Base-by-base conservation (phyloP, 257 asterid genomes). In the Nicotiana benthamiana region DNA sequence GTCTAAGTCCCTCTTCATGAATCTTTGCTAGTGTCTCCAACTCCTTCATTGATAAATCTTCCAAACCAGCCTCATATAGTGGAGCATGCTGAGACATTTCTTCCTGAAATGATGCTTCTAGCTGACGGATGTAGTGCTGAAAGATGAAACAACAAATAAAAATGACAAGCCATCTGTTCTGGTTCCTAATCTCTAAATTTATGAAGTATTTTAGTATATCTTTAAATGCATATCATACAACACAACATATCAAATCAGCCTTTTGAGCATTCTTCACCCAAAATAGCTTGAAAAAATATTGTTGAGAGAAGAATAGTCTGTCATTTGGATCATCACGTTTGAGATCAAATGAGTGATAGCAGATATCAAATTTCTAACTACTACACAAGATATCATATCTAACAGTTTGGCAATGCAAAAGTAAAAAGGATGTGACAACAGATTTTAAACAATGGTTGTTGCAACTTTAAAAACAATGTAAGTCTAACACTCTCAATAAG, bases 21-120 rank as follows among this genome's bases (percentile, higher is more conserved):
- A 95, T 95, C 28, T 90, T 89, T 6, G 97, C 86, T 79, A 95
- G 64, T 2, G 99, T 95, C 34, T 95, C 99, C 85, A 95, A 89
- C 91, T 95, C 99, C 80, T 89, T 91, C 93, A 89, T 86, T 10
- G 98, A 90, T 61, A 95, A 83, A 67, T 92, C 91, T 80, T 95
- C 99, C 85, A 95, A 82, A 13, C 98, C 98, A 43, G 88, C 97
- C 34, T 98, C 99, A 34, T 95, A 95, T 20, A 95, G 88, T 52
- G 98, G 99, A 48, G 98, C 99, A 84, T 92, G 97, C 51, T 97
- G 91, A 6, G 94, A 86, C 99, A 95, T 93, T 87, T 93, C 99
- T 86, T 95, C 99, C 87, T 88, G 96, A 79, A 93, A 92, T 32
- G 94, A 96, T 77, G 84, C 84, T 87, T 95, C 92, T 0, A 93